Conservation (phyloP, 31 red algal genomes). For the Odonthalia washingtoniensis region DNA sequence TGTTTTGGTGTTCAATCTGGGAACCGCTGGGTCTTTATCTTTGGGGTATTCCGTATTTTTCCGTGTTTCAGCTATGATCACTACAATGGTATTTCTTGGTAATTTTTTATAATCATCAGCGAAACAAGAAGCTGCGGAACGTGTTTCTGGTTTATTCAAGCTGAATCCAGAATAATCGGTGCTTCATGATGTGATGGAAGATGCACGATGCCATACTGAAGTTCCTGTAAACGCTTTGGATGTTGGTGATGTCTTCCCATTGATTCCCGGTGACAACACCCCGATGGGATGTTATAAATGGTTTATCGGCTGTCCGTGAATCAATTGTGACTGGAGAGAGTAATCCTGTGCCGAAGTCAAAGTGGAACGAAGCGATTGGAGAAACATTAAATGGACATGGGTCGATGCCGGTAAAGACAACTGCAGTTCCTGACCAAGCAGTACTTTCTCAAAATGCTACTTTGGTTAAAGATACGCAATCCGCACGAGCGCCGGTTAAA, state of each 20-base stretch:
- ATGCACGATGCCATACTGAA: constrained; percentile 55
- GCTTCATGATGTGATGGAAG: constrained; percentile 59
- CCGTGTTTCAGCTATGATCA: constrained; percentile 91
- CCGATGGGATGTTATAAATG: constrained; percentile 85
- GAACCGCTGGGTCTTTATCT: constrained; percentile 33
- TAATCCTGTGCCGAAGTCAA: constrained; percentile 77
- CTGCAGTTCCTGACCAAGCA: constrained; percentile 70
- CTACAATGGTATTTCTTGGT: constrained; percentile 90
- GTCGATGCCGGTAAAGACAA: constrained; percentile 82
- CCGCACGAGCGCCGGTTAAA: constrained; percentile 83
- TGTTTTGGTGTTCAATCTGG: constrained; percentile 69
- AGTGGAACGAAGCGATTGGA: constrained; percentile 76
- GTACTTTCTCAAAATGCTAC: constrained; percentile 88
- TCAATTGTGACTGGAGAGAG: constrained; percentile 98
- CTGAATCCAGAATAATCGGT: constrained; percentile 72
- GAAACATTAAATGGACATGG: constrained; percentile 89
- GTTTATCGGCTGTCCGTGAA: constrained; percentile 87
- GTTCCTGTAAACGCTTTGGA: constrained; percentile 69
- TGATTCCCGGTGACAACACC: constrained; percentile 84
- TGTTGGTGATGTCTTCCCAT: constrained; percentile 82
- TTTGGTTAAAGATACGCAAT: constrained; percentile 94
- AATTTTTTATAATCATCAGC: constrained; percentile 96
- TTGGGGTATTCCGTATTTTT: constrained; percentile 79
- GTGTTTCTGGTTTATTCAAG: constrained; percentile 69
- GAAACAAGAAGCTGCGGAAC: constrained; percentile 81